These are phyloP conservation scores for Hyaloperonospora brassicae DNA, from an alignment of 352 stramenopile species.

Conservation along the genomic window DNA sequence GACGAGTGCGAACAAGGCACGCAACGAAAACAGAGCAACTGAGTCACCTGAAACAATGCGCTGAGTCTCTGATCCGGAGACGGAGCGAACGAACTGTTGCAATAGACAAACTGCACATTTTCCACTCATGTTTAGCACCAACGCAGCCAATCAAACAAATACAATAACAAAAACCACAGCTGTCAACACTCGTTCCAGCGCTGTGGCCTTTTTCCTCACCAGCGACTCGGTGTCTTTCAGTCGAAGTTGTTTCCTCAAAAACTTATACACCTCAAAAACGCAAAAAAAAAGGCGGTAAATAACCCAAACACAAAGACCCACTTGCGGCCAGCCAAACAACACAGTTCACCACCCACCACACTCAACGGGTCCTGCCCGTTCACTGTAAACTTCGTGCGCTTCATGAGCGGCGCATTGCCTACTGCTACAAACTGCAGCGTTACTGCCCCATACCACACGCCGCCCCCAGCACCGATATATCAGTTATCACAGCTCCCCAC, in stretches of 20 bases:
- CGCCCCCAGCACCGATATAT: too few species aligned
- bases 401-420: constrained; percentile 76
- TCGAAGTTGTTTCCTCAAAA: constrained; percentile 73
- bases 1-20: background rate
- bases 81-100: constrained; percentile 82
- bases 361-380: constrained; percentile 65
- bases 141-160: background rate
- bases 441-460: constrained; percentile 29
- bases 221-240: constrained; percentile 67
- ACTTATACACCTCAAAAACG: constrained; percentile 57
- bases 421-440: constrained; percentile 80
- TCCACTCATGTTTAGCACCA: background rate
- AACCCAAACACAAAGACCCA: constrained; percentile 2
- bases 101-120: constrained; percentile 70
- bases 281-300: background rate
- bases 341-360: constrained; percentile 39
- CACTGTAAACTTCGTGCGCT: constrained; percentile 84
- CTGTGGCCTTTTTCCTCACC: constrained; percentile 29
- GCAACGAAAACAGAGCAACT: background rate
- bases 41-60: constrained; percentile 59
- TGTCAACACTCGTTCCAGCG: background rate
- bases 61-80: constrained; percentile 72
- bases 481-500: too few species aligned
- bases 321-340: background rate
- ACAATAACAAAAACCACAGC: background rate